phyloP scores from a whole-genome alignment of 495 filamentous ascomycete genomes.

The Lineolata rhizophorae region DNA sequence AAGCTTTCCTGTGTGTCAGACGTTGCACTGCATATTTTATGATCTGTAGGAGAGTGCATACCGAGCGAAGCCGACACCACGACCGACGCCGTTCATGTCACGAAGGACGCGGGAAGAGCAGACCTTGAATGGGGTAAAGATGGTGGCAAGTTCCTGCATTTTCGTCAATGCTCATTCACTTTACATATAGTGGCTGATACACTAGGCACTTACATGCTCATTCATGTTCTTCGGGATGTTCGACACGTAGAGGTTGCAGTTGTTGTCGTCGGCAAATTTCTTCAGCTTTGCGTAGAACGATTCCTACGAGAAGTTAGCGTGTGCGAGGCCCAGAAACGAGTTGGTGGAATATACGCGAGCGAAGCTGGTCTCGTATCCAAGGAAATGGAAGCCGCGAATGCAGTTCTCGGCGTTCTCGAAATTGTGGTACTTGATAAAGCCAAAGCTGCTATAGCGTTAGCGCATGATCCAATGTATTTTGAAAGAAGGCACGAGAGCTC shows the following conservation, averaged over 20 bases:
- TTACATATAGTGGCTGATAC: constrained; percentile 29
- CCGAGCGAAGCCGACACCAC: constrained; percentile 95
- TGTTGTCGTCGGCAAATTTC: constrained; percentile 60
- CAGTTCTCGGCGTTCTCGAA: constrained; percentile 80
- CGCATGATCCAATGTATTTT: constrained; percentile 4
- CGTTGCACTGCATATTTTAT: too few relatives aligned
- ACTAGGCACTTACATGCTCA: too few relatives aligned
- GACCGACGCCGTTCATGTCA: constrained; percentile 71
- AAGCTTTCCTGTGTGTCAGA: constrained; percentile 31
- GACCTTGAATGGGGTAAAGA: constrained; percentile 67
- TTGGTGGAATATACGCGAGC: constrained; percentile 39
- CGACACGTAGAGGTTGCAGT: constrained; percentile 92
- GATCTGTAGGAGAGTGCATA: constrained; percentile 19
- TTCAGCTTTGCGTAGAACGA: constrained; percentile 93
- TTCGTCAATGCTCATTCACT: too few relatives aligned
- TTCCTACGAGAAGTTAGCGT: constrained; percentile 31
- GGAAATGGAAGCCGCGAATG: constrained; percentile 83
- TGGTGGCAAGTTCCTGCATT: constrained; percentile 49
- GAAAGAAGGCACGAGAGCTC: too few relatives aligned
- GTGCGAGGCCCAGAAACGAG: neutral
- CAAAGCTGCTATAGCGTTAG: constrained; percentile 40
- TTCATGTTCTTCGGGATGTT: constrained; percentile 81
- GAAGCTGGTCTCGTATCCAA: constrained; percentile 93
- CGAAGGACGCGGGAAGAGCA: constrained; percentile 84
- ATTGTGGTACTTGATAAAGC: constrained; percentile 82